These are phyloP conservation scores for Ogataea philodendri DNA, from an alignment of 805 yeast species.

Conservation along the genomic window DNA sequence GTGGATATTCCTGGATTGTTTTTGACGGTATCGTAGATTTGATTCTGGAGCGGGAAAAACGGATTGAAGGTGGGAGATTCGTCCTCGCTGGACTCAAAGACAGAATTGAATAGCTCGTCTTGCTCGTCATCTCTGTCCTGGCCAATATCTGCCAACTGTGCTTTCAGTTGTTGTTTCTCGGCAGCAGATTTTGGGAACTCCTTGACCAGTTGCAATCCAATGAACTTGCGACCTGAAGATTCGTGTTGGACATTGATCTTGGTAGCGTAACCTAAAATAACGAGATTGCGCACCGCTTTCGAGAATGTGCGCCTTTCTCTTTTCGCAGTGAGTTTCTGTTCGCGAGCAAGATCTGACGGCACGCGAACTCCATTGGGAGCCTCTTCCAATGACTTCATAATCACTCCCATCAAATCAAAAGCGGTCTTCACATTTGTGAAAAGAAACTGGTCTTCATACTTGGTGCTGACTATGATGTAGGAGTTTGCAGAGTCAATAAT, in stretches of 20 bases:
- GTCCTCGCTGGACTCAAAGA: slow-evolving; percentile 24
- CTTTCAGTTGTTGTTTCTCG: slow-evolving; percentile 8
- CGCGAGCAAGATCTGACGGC: slow-evolving; percentile 58
- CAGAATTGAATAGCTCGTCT: slow-evolving; percentile 35
- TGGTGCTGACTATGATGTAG: slow-evolving; percentile 49
- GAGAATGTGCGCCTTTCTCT: slow-evolving; percentile 36
- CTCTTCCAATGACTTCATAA: slow-evolving; percentile 49
- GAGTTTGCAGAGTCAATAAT: slow-evolving; percentile 50
- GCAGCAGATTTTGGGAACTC: slow-evolving; percentile 22
- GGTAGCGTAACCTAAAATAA: slow-evolving; percentile 32
- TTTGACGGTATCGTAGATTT: slow-evolving; percentile 48
- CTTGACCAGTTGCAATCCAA: slow-evolving; percentile 26
- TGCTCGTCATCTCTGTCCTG: slow-evolving; percentile 21
- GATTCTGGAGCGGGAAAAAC: slow-evolving; percentile 63
- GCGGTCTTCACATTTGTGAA: slow-evolving; percentile 21
- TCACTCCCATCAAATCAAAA: slow-evolving; percentile 25
- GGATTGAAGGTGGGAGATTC: slow-evolving; percentile 42
- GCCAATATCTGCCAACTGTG: slow-evolving; percentile 13
- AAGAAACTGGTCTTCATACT: slow-evolving; percentile 33
- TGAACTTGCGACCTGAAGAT: slow-evolving; percentile 21
- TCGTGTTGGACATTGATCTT: slow-evolving; percentile 28
- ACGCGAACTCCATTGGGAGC: slow-evolving; percentile 64
- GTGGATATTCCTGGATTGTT: slow-evolving; percentile 57
- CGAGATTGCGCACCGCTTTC: slow-evolving; percentile 49
- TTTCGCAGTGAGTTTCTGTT: slow-evolving; percentile 48